Base-by-base conservation (phyloP, 2,329 filamentous ascomycete species). In the Ophiocordyceps camponoti-leonardi region DNA sequence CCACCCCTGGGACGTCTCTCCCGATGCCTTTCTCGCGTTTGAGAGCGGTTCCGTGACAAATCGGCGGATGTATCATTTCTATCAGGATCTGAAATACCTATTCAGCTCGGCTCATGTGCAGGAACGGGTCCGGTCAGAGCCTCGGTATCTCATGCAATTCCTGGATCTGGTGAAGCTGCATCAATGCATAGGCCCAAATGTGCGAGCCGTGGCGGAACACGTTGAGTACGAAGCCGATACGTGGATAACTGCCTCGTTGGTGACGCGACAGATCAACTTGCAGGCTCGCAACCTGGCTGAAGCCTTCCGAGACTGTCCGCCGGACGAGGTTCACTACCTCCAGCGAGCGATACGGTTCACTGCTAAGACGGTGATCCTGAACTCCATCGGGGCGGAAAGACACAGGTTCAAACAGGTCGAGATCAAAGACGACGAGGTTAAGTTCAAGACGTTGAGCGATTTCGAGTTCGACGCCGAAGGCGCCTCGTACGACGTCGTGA, bases 221-320 rank as follows among this genome's bases (percentile, higher is more conserved):
- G 85, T 98, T 30, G 93, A 98, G 61, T 98, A 96, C 58, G 92
- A 98, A 63, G 93, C 88, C 2, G 93, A 98, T 63, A 84, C 86
- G 19, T 98, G 92, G 92, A 96, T 98, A 45, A 93, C 86, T 47
- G 90, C 92, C 4, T 94, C 88, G 7, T 72, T 96, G 44, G 84
- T 98, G 47, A 95, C 92, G 44, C 77, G 90, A 44, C 90, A 98
- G 60, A 90, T 98, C 60, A 96, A 96, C 58, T 79, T 86, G 45
- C 74, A 96, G 35, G 94, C 90, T 56, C 75, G 88, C 50, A 83
- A 92, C 55, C 82, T 96, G 47, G 81, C 87, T 0, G 85, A 94
- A 54, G 81, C 92, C 0, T 98, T 94, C 68, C 76, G 78, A 44
- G 75, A 80, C 56, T 73, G 73, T 40, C 71, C 73, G 30, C 69